phyloP scores from a whole-genome alignment of 805 yeast species.

The Komagataella populi region DNA sequence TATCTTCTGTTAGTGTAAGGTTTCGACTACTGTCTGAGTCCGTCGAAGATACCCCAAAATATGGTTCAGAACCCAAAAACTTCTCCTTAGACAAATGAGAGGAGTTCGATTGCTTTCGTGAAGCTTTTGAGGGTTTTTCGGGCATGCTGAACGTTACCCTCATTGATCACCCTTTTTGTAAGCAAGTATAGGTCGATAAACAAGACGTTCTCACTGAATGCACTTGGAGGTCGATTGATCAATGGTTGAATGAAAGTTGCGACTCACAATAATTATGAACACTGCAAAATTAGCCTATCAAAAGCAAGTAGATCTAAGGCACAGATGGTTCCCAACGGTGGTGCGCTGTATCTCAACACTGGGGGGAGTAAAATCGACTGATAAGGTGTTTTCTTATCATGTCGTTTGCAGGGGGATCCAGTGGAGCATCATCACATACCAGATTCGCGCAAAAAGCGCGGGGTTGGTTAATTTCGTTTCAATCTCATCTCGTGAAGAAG shows the following conservation, averaged over 20 bases:
- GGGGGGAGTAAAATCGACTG: background rate
- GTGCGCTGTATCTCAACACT: background rate
- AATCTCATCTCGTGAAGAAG: background rate
- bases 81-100: background rate
- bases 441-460: background rate
- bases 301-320: background rate
- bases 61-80: background rate
- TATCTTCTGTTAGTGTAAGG: background rate
- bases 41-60: background rate
- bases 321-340: background rate
- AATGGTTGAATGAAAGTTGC: background rate
- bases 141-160: background rate
- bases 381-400: background rate
- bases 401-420: background rate
- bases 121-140: background rate
- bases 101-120: background rate
- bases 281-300: background rate
- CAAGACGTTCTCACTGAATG: background rate
- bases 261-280: background rate
- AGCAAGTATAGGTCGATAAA: background rate
- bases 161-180: background rate
- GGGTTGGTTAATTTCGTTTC: background rate
- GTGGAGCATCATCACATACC: background rate
- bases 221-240: background rate
- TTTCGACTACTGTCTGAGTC: background rate